Conservation (phyloP, 2,329 filamentous ascomycete genomes). For the Apiospora saccharicola region DNA sequence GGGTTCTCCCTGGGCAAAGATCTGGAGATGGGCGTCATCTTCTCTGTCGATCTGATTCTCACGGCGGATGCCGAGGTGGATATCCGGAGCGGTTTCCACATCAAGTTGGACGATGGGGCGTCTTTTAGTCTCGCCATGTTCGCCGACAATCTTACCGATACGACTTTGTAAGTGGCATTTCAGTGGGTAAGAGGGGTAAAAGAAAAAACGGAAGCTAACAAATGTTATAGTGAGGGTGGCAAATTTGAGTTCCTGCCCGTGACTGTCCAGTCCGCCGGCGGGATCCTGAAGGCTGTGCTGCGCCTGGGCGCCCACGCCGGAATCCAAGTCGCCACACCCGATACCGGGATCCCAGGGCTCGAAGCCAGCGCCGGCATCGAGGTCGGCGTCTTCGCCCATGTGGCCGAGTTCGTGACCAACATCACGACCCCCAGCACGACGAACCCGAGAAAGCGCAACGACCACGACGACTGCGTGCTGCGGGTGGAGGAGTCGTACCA, state of each 20-base stretch:
- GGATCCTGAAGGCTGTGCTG: conserved; percentile 54
- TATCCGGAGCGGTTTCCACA: conserved; percentile 62
- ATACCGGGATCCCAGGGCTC: conserved; percentile 34
- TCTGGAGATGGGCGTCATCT: conserved; percentile 54
- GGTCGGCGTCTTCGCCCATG: conserved; percentile 56
- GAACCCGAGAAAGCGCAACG: conserved; percentile 26
- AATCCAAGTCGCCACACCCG: conserved; percentile 41
- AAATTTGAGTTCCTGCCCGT: conserved; percentile 65
- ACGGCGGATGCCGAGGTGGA: conserved; percentile 54
- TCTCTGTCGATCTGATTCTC: conserved; percentile 60
- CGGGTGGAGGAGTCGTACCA: conserved; percentile 57
- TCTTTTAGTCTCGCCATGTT: conserved; percentile 59
- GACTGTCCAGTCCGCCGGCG: conserved; percentile 51
- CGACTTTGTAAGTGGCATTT: conserved; percentile 54
- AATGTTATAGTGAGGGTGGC: conserved; percentile 53
- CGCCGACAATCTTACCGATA: conserved; percentile 52
- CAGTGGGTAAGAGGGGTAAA: rapidly evolving
- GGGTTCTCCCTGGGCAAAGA: conserved; percentile 50
- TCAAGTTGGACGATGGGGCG: conserved; percentile 59
- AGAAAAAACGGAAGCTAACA: neutral
- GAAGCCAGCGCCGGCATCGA: conserved; percentile 53
- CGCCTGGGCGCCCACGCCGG: conserved; percentile 56
- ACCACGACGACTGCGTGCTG: conserved; percentile 50
- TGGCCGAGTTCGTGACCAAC: conserved; percentile 62
- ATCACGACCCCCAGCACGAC: conserved; percentile 46